These are phyloP conservation scores for Pythium plurisporium DNA, from an alignment of 352 stramenopile genomes.

Conservation along the genomic window DNA sequence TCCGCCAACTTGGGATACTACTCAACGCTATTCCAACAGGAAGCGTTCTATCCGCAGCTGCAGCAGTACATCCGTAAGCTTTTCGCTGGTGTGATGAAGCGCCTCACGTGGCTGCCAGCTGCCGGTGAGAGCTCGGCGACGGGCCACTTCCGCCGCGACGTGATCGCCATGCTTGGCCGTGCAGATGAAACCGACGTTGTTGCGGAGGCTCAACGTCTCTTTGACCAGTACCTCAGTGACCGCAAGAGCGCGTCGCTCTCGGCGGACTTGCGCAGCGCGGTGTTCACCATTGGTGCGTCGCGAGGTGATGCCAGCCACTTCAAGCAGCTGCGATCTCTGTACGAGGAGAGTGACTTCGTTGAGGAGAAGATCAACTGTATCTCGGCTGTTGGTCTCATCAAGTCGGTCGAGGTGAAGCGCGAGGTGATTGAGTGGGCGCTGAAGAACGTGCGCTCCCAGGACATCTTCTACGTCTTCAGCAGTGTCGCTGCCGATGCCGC, in stretches of 20 bases:
- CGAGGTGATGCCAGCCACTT: constrained; percentile 11
- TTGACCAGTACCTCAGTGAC: too few relatives aligned
- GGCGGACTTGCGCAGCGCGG: constrained; percentile 48
- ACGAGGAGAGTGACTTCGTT: constrained; percentile 56
- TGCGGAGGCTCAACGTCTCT: constrained; percentile 46
- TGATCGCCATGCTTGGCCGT: constrained; percentile 50
- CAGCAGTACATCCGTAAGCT: constrained; percentile 52
- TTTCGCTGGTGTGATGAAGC: constrained; percentile 48
- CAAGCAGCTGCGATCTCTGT: constrained; percentile 56
- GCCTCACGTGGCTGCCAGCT: constrained; percentile 45
- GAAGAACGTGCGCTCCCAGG: constrained; percentile 69
- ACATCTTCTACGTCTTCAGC: constrained; percentile 76
- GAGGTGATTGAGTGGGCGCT: constrained; percentile 67
- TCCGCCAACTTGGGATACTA: constrained; percentile 49
- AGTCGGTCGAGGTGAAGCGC: constrained; percentile 51
- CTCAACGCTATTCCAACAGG: constrained; percentile 44
- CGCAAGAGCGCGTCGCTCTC: constrained; percentile 41
- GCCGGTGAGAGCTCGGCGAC: constrained; percentile 17
- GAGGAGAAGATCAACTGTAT: constrained; percentile 81
- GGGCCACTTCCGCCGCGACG: constrained; percentile 57
- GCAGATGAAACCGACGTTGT: constrained; percentile 48
- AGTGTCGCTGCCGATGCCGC: constrained; percentile 60
- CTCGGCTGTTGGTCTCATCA: constrained; percentile 59
- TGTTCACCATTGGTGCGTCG: constrained; percentile 47
- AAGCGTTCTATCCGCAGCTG: constrained; percentile 47